Evolutionary conservation across 768 basidiomycete genomes (phyloP).

Genomic region (Phylloporus arenicola): DNA sequence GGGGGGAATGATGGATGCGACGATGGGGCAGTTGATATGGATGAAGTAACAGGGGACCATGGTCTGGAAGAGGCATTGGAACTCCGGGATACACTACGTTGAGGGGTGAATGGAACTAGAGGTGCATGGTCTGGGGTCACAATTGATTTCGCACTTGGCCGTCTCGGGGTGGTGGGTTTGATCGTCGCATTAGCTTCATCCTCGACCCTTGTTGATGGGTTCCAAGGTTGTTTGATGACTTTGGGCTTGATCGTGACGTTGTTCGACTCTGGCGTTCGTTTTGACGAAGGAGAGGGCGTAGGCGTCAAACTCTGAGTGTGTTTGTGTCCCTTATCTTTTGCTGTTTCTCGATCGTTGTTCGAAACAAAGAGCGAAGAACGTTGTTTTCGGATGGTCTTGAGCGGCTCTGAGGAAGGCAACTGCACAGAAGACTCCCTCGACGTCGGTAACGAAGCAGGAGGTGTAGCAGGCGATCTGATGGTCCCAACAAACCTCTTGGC

Average conservation of each 20-base stretch:
- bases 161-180: constrained; percentile 47
- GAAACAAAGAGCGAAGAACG: constrained; percentile 60
- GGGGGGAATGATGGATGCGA: constrained; percentile 36
- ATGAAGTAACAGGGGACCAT: constrained; percentile 73
- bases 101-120: constrained; percentile 46
- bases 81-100: constrained; percentile 64
- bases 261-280: constrained; percentile 33
- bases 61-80: constrained; percentile 77
- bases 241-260: constrained; percentile 39
- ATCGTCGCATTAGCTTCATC: constrained; percentile 43
- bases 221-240: constrained; percentile 58
- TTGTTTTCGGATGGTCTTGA: constrained; percentile 44
- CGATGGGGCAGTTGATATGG: constrained; percentile 64
- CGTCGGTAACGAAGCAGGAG: constrained; percentile 43
- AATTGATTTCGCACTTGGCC: constrained; percentile 44
- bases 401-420: constrained; percentile 52
- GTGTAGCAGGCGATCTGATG: constrained; percentile 34
- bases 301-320: constrained; percentile 69
- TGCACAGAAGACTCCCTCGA: constrained; percentile 39
- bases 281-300: constrained; percentile 52
- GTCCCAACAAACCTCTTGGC: constrained; percentile 63
- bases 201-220: constrained; percentile 74
- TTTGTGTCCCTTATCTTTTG: constrained; percentile 61
- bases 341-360: constrained; percentile 39
- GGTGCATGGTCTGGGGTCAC: constrained; percentile 39